Base-by-base conservation (phyloP, 768 basidiomycete genomes). In the Amanita jacksonii region DNA sequence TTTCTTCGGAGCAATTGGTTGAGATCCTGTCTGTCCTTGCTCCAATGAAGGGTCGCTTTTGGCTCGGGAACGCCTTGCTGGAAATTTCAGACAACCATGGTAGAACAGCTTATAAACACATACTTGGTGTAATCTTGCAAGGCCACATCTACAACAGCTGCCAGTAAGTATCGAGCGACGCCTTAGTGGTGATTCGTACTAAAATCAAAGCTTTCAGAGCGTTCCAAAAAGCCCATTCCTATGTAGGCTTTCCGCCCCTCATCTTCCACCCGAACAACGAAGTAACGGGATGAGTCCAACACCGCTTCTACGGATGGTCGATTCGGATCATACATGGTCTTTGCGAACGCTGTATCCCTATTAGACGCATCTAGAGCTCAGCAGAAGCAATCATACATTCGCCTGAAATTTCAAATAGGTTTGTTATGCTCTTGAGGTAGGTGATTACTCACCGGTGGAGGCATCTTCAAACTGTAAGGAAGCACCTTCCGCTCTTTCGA, bases 301-400 rank as follows among this genome's bases (percentile, higher is more conserved):
- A 93, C 91, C n/a, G 88, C 85, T 52, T 97, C 92, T n/a, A 97
- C 87, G 22, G 76, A 81, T 4, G 89, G 87, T 46, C 78, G 79
- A 34, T 74, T 64, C 12, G 80, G 70, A 55, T 87, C 82, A 56
- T 96, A 97, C 34, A 76, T 76, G 12, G 90, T 79, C 51, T 76
- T 81, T 33, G 93, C 93, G 66, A 97, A 97, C 44, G 87, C 88
- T 86, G 61, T 28, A 23, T 48, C 37, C n/a, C 34, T 38, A 48
- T 63, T 45, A 61, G 45, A 44, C 16, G 36, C 25, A 9, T 5
- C 5, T 18, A 30, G 24, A 4, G 32, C 8, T 22, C n/a, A 35
- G 19, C 7, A 12, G 30, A 5, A 24, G 15, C 43, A 18, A 24
- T n/a, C 43, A 13, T 27, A 38, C 38, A 16, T 46, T 46, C 45